Base-by-base conservation (phyloP, 768 basidiomycete species). In the Phlebiopsis gigantea region DNA sequence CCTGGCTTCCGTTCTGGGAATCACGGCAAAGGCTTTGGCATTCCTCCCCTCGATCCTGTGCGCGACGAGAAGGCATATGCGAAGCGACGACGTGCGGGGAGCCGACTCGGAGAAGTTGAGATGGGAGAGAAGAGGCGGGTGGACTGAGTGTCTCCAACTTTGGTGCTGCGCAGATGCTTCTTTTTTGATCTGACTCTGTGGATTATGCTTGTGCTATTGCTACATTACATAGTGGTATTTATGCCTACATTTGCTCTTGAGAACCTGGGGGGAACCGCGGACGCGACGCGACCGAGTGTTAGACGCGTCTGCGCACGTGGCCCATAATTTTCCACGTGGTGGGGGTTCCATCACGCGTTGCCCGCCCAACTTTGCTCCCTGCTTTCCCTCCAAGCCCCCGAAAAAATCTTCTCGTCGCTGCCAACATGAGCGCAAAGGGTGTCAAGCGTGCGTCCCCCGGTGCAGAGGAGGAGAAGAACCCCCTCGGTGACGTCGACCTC, bases 1-100 rank as follows among this genome's bases (percentile, higher is more conserved):
- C 88, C 93, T 30, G 95, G 94, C 4, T 93, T 80, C 75, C 85
- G 90, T 31, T 87, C 90, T 4, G 82, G 75, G 4, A 77, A 82
- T 54, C 77, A 88, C 57, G 93, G 94, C 19, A 90, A 84, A 68
- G 93, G 93, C 1, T 66, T 92, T 53, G 73, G 67, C 19, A 44
- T 75, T 25, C 63, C 74, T 25, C 71, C 69, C 31, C 64, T 74
- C 9, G 63, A 75, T 52, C 59, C 63, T 17, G 72, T 66, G 61
- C 56, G 74, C 53, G 61, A 72, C 54, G 72, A 71, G 51, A 65
- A 73, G 62, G 59, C 70, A 55, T 61, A 70, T 58, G 76, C 76
- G 65, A 74, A 70, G 45, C 64, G 62, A 39, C 58, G 57, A 9
- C 62, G 66, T 29, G 69, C 69, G 54, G 63, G 61, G 25, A 71